These are phyloP conservation scores for Zygoascus bituminiphila DNA, from an alignment of 805 yeast species.

Conservation along the genomic window DNA sequence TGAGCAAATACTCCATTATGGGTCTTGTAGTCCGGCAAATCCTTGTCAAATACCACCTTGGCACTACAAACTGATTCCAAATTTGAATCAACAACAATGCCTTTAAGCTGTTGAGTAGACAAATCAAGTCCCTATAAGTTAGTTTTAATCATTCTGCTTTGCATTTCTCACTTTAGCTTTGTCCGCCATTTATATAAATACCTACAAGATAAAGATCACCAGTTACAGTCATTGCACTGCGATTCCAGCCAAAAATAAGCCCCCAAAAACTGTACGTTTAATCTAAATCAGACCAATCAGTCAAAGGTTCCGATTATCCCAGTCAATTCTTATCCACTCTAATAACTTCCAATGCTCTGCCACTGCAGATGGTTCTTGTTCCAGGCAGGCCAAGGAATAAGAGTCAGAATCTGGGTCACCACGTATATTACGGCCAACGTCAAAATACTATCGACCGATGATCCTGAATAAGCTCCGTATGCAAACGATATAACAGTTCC, in stretches of 20 bases:
- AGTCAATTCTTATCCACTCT: no score
- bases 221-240: not conserved
- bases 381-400: conserved; percentile 47
- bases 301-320: no score
- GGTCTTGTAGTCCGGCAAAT: conserved; percentile 53
- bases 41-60: conserved; percentile 64
- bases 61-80: conserved; percentile 49
- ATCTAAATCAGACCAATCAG: no score
- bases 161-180: no score
- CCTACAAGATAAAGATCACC: not conserved
- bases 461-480: conserved; percentile 42
- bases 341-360: conserved; percentile 17
- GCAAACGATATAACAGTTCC: conserved; percentile 19
- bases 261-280: no score
- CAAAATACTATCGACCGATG: conserved; percentile 34
- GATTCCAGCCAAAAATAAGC: no score
- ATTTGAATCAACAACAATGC: conserved; percentile 50
- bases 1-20: conserved; percentile 61
- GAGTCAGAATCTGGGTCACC: conserved; percentile 17
- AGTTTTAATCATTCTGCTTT: not conserved
- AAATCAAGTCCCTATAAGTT: conserved; percentile 61
- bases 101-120: conserved; percentile 83
- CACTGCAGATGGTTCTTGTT: conserved; percentile 43
- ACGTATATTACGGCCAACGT: conserved; percentile 33
- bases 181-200: no score